Conservation (phyloP, 176 grass and related monocot species). For the Saccharum officinarum region DNA sequence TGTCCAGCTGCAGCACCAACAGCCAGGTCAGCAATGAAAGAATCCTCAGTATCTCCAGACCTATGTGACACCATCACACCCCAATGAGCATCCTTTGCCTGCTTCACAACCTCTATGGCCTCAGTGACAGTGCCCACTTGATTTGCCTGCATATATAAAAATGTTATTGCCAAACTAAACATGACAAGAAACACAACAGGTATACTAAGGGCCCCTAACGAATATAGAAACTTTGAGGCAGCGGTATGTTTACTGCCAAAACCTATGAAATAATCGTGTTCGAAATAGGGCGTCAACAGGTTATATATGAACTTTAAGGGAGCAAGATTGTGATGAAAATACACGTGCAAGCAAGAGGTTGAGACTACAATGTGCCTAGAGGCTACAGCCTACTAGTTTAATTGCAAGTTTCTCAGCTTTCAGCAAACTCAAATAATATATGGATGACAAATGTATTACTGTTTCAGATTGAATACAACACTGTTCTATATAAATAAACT, state of each 20-base stretch:
- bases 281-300: neutral
- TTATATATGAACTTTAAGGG: neutral
- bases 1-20: conserved; percentile 81
- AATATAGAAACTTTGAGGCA: neutral
- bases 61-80: conserved; percentile 85
- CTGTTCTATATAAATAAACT: conserved; percentile 9
- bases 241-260: neutral
- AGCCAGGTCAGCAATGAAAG: conserved; percentile 85
- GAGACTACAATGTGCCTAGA: neutral
- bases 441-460: neutral
- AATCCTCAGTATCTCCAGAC: conserved; percentile 82
- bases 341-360: conserved; percentile 9
- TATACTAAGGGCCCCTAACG: neutral
- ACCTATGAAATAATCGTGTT: neutral
- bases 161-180: neutral
- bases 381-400: neutral
- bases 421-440: conserved; percentile 4
- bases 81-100: conserved; percentile 97
- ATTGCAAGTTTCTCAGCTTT: conserved; percentile 18
- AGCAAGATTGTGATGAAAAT: neutral
- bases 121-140: conserved; percentile 95
- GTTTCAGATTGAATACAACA: neutral
- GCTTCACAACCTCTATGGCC: conserved; percentile 95
- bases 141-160: conserved; percentile 65
- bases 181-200: neutral